Base-by-base conservation (phyloP, 2,329 filamentous ascomycete genomes). In the Fusarium hostae region DNA sequence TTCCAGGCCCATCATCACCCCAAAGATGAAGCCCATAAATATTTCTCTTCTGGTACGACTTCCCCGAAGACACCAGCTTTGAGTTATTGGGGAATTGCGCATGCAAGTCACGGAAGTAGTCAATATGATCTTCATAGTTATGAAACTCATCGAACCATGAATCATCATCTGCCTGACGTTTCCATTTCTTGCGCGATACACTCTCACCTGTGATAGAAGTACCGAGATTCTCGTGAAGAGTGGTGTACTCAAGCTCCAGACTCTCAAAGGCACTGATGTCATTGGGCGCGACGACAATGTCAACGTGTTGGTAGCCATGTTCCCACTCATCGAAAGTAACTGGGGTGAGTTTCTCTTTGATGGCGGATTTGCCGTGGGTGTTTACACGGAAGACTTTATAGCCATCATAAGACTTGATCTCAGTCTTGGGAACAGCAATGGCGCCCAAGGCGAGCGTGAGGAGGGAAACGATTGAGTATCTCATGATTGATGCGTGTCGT, bases 1-100 rank as follows among this genome's bases (percentile, higher is more conserved):
- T 86, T 26, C 83, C 84, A n/a, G 79, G 81, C 2, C 81, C 81
- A 15, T 75, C 77, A 3, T 76, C 76, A 11, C 86, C 86, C 77
- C 81, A 87, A 30, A 88, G 78, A 68, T 87, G 86, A 50, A 88
- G 71, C 1, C 89, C 92, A 20, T 87, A 86, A 52, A 94, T 92
- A 60, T 80, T 75, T 32, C 84, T 78, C 13, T 84, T 84, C 72
- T 86, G 77, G 43, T 81, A 81, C 2, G 85, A 86, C 20, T 77
- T 80, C 1, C 86, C 86, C 8, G 82, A 79, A 4, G 80, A 82
- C 9, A 87, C 78, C 9, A 86, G 76, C 74, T 86, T 81, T 1
- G 86, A 84, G 67, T 86, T 85, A 12, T 77, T 76, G 6, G 85
- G 81, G 62, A 85, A 84, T 9, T 78, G 70, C 12, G 77, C 68